Conservation (phyloP, 768 basidiomycete species). For the Cyclocybe aegerita region DNA sequence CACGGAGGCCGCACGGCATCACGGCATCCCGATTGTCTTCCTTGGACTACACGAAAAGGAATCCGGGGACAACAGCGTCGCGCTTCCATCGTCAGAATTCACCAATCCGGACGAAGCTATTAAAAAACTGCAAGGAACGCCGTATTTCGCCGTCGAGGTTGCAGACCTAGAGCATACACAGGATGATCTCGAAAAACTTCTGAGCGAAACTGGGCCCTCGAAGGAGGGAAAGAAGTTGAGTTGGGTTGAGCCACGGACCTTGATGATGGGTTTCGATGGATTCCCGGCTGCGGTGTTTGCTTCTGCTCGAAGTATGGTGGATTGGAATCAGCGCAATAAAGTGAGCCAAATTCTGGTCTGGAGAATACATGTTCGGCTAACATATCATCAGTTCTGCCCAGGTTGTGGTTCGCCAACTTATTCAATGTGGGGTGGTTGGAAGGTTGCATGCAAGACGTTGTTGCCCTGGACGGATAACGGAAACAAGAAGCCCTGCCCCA, state of each 20-base stretch:
- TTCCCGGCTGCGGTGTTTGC: slow-evolving; percentile 80
- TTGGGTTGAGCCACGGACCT: slow-evolving; percentile 68
- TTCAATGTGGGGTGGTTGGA: slow-evolving; percentile 96
- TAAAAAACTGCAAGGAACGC: slow-evolving; percentile 69
- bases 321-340: slow-evolving; percentile 93
- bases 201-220: slow-evolving; percentile 39
- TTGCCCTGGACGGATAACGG: slow-evolving; percentile 73
- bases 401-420: slow-evolving; percentile 81
- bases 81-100: slow-evolving; percentile 68
- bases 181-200: slow-evolving; percentile 31
- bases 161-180: slow-evolving; percentile 40
- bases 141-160: slow-evolving; percentile 85
- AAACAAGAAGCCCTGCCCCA: slow-evolving; percentile 66
- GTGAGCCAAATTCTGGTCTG: slow-evolving; percentile 33
- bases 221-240: slow-evolving; percentile 38
- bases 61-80: slow-evolving; percentile 34
- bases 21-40: slow-evolving; percentile 66
- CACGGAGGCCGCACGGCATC: slow-evolving; percentile 59
- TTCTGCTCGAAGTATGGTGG: slow-evolving; percentile 75
- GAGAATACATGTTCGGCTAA: background rate
- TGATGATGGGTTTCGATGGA: slow-evolving; percentile 53
- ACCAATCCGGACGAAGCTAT: slow-evolving; percentile 52
- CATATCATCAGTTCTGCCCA: slow-evolving; percentile 72
- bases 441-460: slow-evolving; percentile 74
- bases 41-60: slow-evolving; percentile 70